Percentiles rank a stretch among this genome's conserved stretches.
Evolutionary conservation across 2,329 filamentous ascomycete species (phyloP).

Genomic region (Xylaria hypoxylon): DNA sequence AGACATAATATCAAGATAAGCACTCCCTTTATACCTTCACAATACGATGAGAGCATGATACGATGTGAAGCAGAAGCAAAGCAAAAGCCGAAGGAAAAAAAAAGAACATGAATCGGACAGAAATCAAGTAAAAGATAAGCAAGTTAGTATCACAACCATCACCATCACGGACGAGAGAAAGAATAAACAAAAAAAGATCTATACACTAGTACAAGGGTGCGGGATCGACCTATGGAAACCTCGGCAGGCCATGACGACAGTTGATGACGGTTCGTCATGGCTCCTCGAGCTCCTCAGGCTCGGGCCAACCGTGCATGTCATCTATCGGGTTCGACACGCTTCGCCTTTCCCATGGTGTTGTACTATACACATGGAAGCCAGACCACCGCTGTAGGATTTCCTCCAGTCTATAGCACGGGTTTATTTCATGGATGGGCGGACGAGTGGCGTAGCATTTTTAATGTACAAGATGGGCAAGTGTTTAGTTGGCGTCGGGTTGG

Average conservation of each 20-base stretch:
- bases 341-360: slow-evolving; percentile 33
- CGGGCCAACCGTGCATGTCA: not conserved
- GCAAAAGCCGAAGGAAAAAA: too few relatives aligned
- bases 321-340: slow-evolving; percentile 16
- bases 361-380: slow-evolving; percentile 26
- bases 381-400: slow-evolving; percentile 33
- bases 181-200: slow-evolving; percentile 40
- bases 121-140: too few relatives aligned
- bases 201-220: slow-evolving; percentile 52
- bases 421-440: slow-evolving; percentile 40
- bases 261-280: slow-evolving; percentile 18
- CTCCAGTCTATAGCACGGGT: slow-evolving; percentile 34
- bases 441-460: slow-evolving; percentile 47
- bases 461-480: slow-evolving; percentile 45
- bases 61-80: too few relatives aligned
- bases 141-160: not conserved
- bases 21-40: too few relatives aligned
- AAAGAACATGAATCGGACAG: too few relatives aligned
- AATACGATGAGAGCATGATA: too few relatives aligned
- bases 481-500: slow-evolving; percentile 87
- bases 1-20: too few relatives aligned
- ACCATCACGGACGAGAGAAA: too few relatives aligned
- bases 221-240: slow-evolving; percentile 28
- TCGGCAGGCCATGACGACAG: slow-evolving; percentile 21
- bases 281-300: slow-evolving; percentile 18